Conservation (phyloP, 768 basidiomycete genomes). For the Collybia mongolica region DNA sequence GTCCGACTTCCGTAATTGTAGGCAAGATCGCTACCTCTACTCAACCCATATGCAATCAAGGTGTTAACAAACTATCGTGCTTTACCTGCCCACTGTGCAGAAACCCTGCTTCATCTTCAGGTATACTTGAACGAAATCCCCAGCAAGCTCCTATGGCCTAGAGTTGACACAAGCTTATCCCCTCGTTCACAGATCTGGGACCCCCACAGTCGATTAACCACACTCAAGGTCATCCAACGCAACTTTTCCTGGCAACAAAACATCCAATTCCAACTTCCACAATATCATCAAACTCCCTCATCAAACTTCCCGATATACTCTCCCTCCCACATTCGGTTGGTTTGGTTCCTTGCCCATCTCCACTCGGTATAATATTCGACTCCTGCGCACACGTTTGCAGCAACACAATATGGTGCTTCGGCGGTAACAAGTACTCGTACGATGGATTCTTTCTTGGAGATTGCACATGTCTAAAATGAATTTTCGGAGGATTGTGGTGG, state of each 20-base stretch:
- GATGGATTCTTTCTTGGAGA: background rate
- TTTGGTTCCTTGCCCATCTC: background rate
- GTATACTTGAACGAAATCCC: background rate
- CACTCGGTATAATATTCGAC: background rate
- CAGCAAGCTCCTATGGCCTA: background rate
- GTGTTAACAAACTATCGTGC: background rate
- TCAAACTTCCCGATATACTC: background rate
- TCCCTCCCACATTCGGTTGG: too few relatives aligned
- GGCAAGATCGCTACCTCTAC: background rate
- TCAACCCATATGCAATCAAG: background rate
- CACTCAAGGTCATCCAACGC: too few relatives aligned
- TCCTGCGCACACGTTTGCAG: background rate
- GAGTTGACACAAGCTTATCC: background rate
- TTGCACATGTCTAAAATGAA: background rate
- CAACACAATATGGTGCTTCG: background rate
- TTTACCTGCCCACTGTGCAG: background rate
- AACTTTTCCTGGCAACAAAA: too few relatives aligned
- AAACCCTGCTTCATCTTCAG: background rate
- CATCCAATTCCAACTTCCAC: background rate
- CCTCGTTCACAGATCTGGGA: background rate
- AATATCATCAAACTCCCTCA: background rate
- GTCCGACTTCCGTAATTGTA: background rate
- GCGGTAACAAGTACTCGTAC: background rate
- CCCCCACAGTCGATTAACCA: background rate
- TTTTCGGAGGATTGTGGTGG: too few relatives aligned